These are phyloP conservation scores for Coemansia pectinata DNA, from an alignment of 192 early-diverging fungal species.

Conservation along the genomic window DNA sequence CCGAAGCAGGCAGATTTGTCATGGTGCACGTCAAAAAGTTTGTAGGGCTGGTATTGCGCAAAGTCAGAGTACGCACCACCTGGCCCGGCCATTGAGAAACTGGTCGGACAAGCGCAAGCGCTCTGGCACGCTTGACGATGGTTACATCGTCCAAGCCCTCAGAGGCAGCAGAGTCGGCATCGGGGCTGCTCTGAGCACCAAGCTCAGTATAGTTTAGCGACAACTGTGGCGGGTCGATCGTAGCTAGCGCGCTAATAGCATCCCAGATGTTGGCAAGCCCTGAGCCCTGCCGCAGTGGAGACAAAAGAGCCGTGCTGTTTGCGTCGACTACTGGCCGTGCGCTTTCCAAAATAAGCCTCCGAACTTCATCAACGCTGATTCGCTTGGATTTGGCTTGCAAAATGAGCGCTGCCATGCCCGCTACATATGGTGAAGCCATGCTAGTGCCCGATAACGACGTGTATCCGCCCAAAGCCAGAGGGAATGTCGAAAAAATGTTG, in stretches of 20 bases:
- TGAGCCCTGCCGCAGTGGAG: conserved; percentile 50
- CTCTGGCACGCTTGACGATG: neutral
- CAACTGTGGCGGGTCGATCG: conserved; percentile 43
- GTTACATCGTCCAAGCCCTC: conserved; percentile 2
- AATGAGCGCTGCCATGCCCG: conserved; percentile 51
- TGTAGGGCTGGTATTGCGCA: conserved; percentile 40
- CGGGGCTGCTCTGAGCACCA: neutral
- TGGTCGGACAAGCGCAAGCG: neutral
- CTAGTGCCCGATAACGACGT: conserved; percentile 64
- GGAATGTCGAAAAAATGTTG: conserved; percentile 64
- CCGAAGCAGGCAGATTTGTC: conserved; percentile 42
- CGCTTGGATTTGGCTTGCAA: conserved; percentile 40
- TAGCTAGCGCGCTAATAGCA: conserved; percentile 30
- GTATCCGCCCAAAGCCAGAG: conserved; percentile 58
- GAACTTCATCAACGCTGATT: conserved; percentile 29
- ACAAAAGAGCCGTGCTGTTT: conserved; percentile 44
- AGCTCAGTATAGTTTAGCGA: conserved; percentile 45
- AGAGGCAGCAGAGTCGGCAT: neutral
- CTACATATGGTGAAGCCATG: conserved; percentile 66
- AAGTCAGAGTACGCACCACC: conserved; percentile 25
- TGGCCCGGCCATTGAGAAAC: neutral
- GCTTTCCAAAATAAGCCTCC: conserved; percentile 44
- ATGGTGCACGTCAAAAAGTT: conserved; percentile 42
- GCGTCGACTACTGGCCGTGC: conserved; percentile 30
- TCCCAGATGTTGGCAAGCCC: conserved; percentile 48